Evolutionary conservation across 139 green algal genomes (phyloP), one percentile per base, ranked within the genome.

Genomic region (Chlamydomonas sp.): DNA sequence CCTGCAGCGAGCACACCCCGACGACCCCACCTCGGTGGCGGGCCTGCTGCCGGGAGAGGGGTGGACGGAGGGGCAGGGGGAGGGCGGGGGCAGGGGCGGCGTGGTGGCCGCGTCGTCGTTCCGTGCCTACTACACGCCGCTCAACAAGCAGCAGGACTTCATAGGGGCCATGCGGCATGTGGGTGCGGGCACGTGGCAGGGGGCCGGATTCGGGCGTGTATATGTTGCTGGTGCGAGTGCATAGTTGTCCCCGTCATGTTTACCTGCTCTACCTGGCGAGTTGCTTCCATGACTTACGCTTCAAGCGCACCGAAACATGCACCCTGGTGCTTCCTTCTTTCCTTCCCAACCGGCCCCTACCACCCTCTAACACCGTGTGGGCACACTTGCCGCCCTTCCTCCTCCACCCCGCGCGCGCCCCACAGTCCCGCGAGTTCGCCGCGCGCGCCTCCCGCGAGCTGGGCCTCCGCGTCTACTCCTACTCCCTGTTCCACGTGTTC

Each of bases 401-500:
- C 6, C 57, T n/a, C 6, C 61, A 17, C 16, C 77, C 60, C 17
- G 3, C 60, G 16, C 17, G 31, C 1, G 49, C 0, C 63, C 4
- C 31, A 5, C 79, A 84, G 79, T 57, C 16, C 20, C 90, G 85
- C n/a, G 57, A 15, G 2, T 79, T 91, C 16, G 69, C 88, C 31
- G n/a, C 78, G 59, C 60, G 18, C 80, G 86, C 89, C 68, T 58
- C 87, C 49, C 77, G 75, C 8, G 86, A 94, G 61, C 88, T 98
- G 84, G 88, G 89, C 20, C 75, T 97, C 83, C 77, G 95, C 10
- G 87, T 99, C 6, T 99, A 96, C 90, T 60, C 93, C 62, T 99
- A 98, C 91, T 98, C 95, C 63, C 82, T 97, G 3, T 99, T 99
- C 90, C 96, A 99, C 93, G 91, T 98, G 80, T 99, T 98, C 90